phyloP scores from a whole-genome alignment of 2,329 filamentous ascomycete genomes.

The Arthroderma uncinatum region DNA sequence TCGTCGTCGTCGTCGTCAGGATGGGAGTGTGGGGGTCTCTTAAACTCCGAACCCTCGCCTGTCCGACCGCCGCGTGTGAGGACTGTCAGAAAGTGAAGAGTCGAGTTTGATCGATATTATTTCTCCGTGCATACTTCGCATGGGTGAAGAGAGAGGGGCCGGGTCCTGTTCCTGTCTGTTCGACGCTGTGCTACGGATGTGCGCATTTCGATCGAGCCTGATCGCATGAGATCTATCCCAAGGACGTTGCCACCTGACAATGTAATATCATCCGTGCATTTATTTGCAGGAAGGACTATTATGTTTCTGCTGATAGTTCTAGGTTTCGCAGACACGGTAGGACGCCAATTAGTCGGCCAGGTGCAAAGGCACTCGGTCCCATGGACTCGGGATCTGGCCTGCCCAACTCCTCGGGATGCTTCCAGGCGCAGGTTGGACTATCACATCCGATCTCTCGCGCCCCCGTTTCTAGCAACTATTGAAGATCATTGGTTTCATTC shows the following conservation, averaged over 20 bases:
- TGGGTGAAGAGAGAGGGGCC: too few relatives aligned
- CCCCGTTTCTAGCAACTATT: conserved; percentile 1
- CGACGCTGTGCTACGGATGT: background rate
- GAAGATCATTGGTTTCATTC: conserved; percentile 5
- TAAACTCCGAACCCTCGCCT: too few relatives aligned
- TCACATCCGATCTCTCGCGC: background rate
- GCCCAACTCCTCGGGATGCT: background rate
- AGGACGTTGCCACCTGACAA: background rate
- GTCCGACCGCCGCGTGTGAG: too few relatives aligned
- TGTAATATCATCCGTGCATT: background rate
- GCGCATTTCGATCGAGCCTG: background rate
- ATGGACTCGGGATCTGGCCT: conserved; percentile 4
- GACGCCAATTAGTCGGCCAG: background rate
- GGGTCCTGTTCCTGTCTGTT: too few relatives aligned
- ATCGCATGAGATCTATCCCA: background rate
- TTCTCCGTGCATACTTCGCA: too few relatives aligned
- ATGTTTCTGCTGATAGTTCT: background rate
- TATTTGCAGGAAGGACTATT: background rate
- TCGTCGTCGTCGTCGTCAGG: background rate
- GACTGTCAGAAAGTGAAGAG: too few relatives aligned
- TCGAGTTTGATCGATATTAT: too few relatives aligned
- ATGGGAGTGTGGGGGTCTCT: background rate
- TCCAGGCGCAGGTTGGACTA: background rate
- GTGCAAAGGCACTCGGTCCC: background rate
- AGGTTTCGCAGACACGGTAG: background rate